These are phyloP conservation scores for Omphalotus guepiniiformis DNA, from an alignment of 768 basidiomycete genomes.

Conservation along the genomic window DNA sequence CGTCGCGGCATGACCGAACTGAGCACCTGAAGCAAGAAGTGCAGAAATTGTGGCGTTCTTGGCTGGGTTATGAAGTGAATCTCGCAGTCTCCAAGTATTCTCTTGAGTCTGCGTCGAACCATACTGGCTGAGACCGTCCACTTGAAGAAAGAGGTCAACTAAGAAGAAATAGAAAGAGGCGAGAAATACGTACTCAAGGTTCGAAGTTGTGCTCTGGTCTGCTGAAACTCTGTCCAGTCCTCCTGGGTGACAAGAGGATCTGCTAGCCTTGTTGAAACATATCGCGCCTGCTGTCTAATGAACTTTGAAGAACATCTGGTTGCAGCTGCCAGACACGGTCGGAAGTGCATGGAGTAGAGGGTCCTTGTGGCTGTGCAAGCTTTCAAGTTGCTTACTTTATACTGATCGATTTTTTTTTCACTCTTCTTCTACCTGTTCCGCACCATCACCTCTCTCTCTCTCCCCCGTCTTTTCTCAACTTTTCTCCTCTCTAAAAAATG, in stretches of 20 bases:
- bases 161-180: constrained; percentile 12
- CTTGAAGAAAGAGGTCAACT: constrained; percentile 28
- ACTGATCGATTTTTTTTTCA: constrained; percentile 34
- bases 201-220: constrained; percentile 50
- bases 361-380: constrained; percentile 40
- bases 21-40: constrained; percentile 88
- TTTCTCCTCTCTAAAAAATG: constrained; percentile 34
- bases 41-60: constrained; percentile 78
- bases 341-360: constrained; percentile 5
- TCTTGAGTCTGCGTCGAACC: constrained; percentile 74
- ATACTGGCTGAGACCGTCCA: constrained; percentile 57
- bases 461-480: constrained; percentile 29
- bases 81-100: constrained; percentile 70
- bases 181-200: constrained; percentile 43
- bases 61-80: constrained; percentile 63
- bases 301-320: background rate
- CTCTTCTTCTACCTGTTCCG: constrained; percentile 17
- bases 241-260: constrained; percentile 39
- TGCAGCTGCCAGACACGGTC: background rate
- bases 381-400: constrained; percentile 53
- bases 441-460: background rate
- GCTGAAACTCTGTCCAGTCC: constrained; percentile 66
- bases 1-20: constrained; percentile 83
- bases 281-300: constrained; percentile 14
- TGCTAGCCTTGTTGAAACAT: constrained; percentile 14